phyloP scores from a whole-genome alignment of 1,284 basidiomycete genomes.

The Coriolopsis trogii region DNA sequence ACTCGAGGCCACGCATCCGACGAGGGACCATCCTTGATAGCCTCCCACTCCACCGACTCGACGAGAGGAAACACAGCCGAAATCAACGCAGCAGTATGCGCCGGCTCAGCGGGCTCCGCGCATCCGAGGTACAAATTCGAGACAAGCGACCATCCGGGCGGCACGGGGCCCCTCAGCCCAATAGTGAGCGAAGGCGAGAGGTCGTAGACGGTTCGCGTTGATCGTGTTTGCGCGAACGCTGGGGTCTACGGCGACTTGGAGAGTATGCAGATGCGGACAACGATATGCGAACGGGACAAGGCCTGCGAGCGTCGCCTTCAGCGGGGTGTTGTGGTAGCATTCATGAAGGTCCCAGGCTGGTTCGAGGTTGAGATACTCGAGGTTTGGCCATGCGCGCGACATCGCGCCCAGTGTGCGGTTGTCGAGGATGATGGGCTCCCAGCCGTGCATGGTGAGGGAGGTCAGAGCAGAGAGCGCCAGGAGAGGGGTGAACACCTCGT shows the following conservation, averaged over 20 bases:
- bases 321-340: not conserved
- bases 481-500: not conserved
- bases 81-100: too few relatives aligned
- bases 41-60: too few relatives aligned
- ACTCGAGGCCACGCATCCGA: too few relatives aligned
- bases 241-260: not conserved
- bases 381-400: not conserved
- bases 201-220: too few relatives aligned
- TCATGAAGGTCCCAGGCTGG: not conserved
- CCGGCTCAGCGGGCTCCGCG: too few relatives aligned
- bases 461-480: not conserved
- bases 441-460: not conserved
- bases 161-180: too few relatives aligned
- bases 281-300: not conserved
- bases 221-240: not conserved
- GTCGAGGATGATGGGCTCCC: not conserved
- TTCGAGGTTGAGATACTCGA: not conserved
- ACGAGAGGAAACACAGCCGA: too few relatives aligned
- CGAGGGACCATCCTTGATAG: too few relatives aligned
- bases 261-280: not conserved
- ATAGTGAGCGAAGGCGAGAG: too few relatives aligned
- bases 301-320: not conserved
- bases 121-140: too few relatives aligned
- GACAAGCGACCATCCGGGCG: too few relatives aligned
- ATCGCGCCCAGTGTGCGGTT: not conserved